Base-by-base conservation (phyloP, 192 early-diverging fungal species). In the Geosiphon pyriformis region DNA sequence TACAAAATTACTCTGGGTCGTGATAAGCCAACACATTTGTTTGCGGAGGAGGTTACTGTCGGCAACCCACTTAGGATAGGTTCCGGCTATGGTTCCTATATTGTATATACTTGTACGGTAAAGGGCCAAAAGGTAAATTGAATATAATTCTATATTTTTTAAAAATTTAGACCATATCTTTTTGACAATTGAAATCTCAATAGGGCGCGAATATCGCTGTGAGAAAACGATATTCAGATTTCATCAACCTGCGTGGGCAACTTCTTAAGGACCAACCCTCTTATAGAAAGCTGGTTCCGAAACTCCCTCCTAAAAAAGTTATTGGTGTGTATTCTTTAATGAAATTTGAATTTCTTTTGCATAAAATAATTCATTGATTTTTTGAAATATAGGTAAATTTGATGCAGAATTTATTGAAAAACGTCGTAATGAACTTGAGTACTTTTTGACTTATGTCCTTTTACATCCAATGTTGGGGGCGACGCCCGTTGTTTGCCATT, bases 231-330 rank as follows among this genome's bases (percentile, higher is more conserved):
- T 79, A 79, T 37, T 77, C 75, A 12, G 78, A 79, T 59, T 79
- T 79, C 59, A 64, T 79, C 17, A 62, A 68, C 7, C 27, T 79
- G 46, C 48, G 72, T 32, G 47, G 68, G 8, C 64, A 67, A 20
- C 49, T 79, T 12, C 7, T 74, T 0, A 60, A 72, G 32, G 61
- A 68, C 1, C 72, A 74, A 51, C 78, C 74, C 31, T 31, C 57
- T n/a, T 47, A 70, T 20, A 74, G 71, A 22, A 76, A 61, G 47
- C 59, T 62, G 30, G 62, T 79, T 47, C 78, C 78, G 35, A 71
- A 71, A 27, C 50, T 79, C 42, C 78, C 78, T n/a, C 78, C 78
- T 12, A 79, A 79, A 46, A 77, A 77, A 52, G 68, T 79, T 7
- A 73, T 78, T 4, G 53, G 53, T 55, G 25, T 20, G 12, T 55